Base-by-base conservation (phyloP, 2,329 filamentous ascomycete species). In the Aspergillus neotritici region DNA sequence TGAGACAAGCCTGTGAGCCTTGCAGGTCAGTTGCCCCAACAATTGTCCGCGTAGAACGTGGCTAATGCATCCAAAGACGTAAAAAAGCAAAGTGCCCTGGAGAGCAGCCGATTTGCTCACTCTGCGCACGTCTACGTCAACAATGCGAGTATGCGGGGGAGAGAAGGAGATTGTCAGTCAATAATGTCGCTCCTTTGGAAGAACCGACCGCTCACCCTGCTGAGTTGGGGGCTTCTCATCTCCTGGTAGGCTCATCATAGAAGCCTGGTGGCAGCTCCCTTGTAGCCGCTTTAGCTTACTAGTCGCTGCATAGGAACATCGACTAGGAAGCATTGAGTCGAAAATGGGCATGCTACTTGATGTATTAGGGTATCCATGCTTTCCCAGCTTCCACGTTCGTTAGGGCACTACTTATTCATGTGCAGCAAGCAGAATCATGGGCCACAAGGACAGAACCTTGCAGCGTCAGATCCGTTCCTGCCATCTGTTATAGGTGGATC, bases 31-130 rank as follows among this genome's bases (percentile, higher is more conserved):
- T 49, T 37, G 37, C 31, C 42, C 32, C 16, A n/a, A n/a, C 9
- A 12, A 39, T 13, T n/a, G 31, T 38, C n/a, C 47, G 13, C 3
- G 28, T 17, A 37, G 6, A 12, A 4, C 13, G 11, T 21, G 21
- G 13, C 28, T 12, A 37, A 40, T 57, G 35, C 57, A 16, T 15
- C 8, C 34, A 4, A 42, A 76, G 73, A 44, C 66, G 73, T 33
- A 77, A 76, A 55, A 77, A 77, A 54, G 69, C 71, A 25, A 68
- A 68, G 57, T 77, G 74, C 47, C 71, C 72, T 1, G 74, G 74
- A 7, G 73, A 76, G 50, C 67, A 71, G 43, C 74, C 74, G 0
- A 51, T 63, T 0, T 77, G 74, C 52, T 75, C 73, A 2, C 66
- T 72, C 40, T 77, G 74, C 56, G 61, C 66, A 28, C 66, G 74